These are phyloP conservation scores for Juncus effusus DNA, from an alignment of 176 grass and related monocot species.

Conservation along the genomic window DNA sequence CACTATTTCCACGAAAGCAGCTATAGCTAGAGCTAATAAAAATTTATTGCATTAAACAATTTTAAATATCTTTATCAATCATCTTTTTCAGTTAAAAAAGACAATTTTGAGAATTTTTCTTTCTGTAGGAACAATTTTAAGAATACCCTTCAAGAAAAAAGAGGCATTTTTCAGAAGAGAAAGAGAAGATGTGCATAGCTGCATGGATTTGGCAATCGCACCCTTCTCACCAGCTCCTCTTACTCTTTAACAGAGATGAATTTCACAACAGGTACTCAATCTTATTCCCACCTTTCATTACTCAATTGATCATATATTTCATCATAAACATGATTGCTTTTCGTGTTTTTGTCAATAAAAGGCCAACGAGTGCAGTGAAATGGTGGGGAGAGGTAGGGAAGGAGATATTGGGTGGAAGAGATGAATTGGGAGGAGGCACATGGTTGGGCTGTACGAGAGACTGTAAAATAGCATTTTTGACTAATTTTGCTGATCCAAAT, in stretches of 20 bases:
- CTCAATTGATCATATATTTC: background rate
- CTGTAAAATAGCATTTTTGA: conserved; percentile 69
- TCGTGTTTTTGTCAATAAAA: conserved; percentile 13
- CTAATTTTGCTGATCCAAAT: conserved; percentile 58
- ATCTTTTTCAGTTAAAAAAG: no score
- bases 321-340: background rate
- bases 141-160: background rate
- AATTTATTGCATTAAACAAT: no score
- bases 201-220: conserved; percentile 82
- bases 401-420: conserved; percentile 65
- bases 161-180: background rate
- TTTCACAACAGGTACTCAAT: conserved; percentile 50
- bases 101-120: no score
- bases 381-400: conserved; percentile 50
- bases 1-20: no score
- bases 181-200: conserved; percentile 56
- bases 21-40: no score
- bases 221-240: conserved; percentile 47
- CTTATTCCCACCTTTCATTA: background rate
- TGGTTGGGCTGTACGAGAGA: conserved; percentile 81
- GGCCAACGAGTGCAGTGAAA: conserved; percentile 52
- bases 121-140: no score
- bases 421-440: conserved; percentile 67
- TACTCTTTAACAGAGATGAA: conserved; percentile 85
- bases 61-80: no score